Evolutionary conservation across 371 early-diverging fungal genomes (phyloP).

Genomic region (Saksenaea vasiformis): DNA sequence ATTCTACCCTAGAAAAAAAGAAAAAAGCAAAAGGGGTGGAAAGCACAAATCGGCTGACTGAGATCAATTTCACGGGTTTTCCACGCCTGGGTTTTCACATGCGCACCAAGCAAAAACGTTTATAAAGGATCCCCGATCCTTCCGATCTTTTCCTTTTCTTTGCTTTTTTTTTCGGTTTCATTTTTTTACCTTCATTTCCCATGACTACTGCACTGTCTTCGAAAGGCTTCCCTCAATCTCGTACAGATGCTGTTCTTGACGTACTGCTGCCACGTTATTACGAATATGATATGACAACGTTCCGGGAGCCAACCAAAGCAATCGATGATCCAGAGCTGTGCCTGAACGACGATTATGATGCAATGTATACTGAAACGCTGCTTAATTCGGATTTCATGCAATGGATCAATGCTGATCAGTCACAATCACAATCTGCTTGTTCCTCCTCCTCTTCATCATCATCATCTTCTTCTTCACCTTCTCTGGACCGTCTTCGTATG

Average conservation of each 20-base stretch:
- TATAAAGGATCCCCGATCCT: not conserved
- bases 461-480: not conserved
- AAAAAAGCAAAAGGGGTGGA: not conserved
- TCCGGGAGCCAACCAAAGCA: not conserved
- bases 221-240: conserved; percentile 11
- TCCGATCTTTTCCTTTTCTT: not conserved
- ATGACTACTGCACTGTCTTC: conserved; percentile 2
- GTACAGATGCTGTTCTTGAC: conserved; percentile 15
- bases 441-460: conserved; percentile 2
- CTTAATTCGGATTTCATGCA: conserved; percentile 31
- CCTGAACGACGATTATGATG: conserved; percentile 34
- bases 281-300: conserved; percentile 17
- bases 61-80: not conserved
- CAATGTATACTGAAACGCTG: conserved; percentile 28
- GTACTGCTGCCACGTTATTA: conserved; percentile 22
- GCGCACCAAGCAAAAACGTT: not conserved
- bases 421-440: not conserved
- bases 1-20: no score
- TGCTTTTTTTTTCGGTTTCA: not conserved
- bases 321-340: conserved; percentile 28
- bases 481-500: conserved; percentile 25
- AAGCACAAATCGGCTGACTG: not conserved
- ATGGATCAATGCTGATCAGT: conserved; percentile 13
- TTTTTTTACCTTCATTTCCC: conserved; percentile 3
- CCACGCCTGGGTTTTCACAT: not conserved